Base-by-base conservation (phyloP, 2,329 filamentous ascomycete genomes). In the Colletotrichum cereale region DNA sequence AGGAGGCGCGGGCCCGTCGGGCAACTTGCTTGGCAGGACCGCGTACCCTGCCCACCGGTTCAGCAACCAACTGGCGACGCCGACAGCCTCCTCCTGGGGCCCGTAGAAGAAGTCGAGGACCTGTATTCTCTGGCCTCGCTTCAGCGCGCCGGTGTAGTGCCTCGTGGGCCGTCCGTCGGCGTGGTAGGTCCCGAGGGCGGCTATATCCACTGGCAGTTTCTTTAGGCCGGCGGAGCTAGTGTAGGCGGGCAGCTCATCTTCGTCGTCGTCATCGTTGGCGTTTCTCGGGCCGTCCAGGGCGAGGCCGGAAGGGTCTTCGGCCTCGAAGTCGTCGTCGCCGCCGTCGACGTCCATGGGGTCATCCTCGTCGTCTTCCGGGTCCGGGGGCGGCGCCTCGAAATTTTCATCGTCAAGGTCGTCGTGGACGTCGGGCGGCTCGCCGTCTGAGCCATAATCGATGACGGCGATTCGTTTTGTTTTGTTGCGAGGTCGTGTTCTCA, bases 131-230 rank as follows among this genome's bases (percentile, higher is more conserved):
- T 76, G 71, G 7, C 73, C 71, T 0, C 75, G 47, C 31, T 80
- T 77, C 18, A 84, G 73, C 2, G 81, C 80, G 2, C 82, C 82
- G 21, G 79, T 78, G 72, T 84, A 84, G 50, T 80, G 73, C 24
- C 81, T 79, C 16, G 79, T 79, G 44, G 77, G 75, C 52, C 77
- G 56, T 4, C 67, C 63, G 6, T 71, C 72, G 14, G 72, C 66
- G 31, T 72, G 72, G 55, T 74, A 74, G 26, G 58, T 62, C 3
- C 64, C 72, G 18, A 74, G 62, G 18, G 65, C 66, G 1, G 57
- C 56, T n/a, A 62, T 42, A n/a, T 74, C 5, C 75, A 52, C 24
- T 16, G 69, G 56, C 42, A 26, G 47, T 62, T 56, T 76, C 73
- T 31, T 75, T 71, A 2, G 38, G 73, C 53, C 40, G 71, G 63